Evolutionary conservation across 169 alveolate genomes (phyloP), one percentile per base, ranked within the genome.

Genomic region (Plasmodium fragile): DNA sequence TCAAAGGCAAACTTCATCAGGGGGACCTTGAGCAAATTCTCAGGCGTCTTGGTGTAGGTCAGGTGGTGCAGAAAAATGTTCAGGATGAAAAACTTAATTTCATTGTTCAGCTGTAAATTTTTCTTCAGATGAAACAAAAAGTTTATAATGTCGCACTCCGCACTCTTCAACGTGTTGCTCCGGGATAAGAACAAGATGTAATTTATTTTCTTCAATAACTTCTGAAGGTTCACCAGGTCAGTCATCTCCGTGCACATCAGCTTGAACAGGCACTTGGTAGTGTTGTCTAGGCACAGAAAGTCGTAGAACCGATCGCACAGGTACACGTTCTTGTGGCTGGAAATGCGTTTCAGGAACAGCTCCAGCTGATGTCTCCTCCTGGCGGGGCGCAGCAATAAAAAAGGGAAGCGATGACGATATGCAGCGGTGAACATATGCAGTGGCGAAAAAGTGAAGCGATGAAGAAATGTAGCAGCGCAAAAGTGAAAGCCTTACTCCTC

Each of bases 291-390:
- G 22, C 85, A 84, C 28, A 84, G 80, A 41, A 84, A 84, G 13
- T 73, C 93, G 30, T 84, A 84, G n/a, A 84, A 84, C 32, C 18
- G 52, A 10, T 84, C 93, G 65, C 93, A 84, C 32, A 84, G 43
- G 41, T 84, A 84, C 25, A 73, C 85, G 30, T 52, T 75, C 25
- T 52, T 84, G 70, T 75, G 41, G 39, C 7, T 72, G 4, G 93
- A n/a, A 32, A 84, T 45, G 25, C 43, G 55, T 36, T 53, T 73
- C 45, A 84, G 41, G 43, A 84, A 84, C 11, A n/a, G 65, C 43
- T 84, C 93, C 36, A 84, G 85, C 43, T 84, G 53, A 13, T 84
- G 93, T 10, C 93, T 84, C 39, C 93, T 22, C 71, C 93, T 84
- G 65, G 6, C n/a, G n/a, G 34, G 32, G 4, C 0, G 16, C 6